These are phyloP conservation scores for bread wheat (Triticum aestivum) DNA, from an alignment of 176 grass and related monocot species.

Conservation along the genomic window IWGSC_CS_RefSeq_v2.1 NC_057805.1:226769225-226769724, in stretches of 20 bases:
- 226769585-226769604: background rate
- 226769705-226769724: background rate
- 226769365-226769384: background rate
- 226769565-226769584: background rate
- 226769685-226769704: background rate
- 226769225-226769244: background rate
- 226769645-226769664: background rate
- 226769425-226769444: background rate
- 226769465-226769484: background rate
- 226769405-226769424: background rate
- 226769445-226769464: background rate
- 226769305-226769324: background rate
- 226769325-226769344: background rate
- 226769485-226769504: background rate
- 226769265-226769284: background rate
- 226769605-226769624: background rate
- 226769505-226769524: background rate
- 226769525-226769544: no score
- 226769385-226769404: background rate
- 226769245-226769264: constrained; percentile 9
- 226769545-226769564: no score
- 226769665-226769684: background rate
- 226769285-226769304: background rate
- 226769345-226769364: background rate
- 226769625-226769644: background rate